phyloP scores from a whole-genome alignment of 2,329 filamentous ascomycete genomes.

The Fusarium pseudocircinatum region DNA sequence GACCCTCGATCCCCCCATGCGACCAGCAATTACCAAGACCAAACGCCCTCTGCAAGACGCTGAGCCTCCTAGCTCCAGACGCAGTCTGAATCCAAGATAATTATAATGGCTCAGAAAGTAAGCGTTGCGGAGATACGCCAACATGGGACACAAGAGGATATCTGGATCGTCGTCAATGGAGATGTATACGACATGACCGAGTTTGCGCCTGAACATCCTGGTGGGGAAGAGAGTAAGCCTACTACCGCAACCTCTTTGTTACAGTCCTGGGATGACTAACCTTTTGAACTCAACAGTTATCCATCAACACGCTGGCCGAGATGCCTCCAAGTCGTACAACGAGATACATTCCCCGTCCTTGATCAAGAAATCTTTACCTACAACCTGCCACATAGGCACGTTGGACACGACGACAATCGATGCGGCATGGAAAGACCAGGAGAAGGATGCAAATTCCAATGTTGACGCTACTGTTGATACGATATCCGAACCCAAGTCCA shows the following conservation, averaged over 20 bases:
- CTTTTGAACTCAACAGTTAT: neutral
- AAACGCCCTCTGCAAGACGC: neutral
- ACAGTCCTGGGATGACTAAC: neutral
- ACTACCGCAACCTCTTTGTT: neutral
- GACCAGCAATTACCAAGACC: neutral
- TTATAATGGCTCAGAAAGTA: neutral
- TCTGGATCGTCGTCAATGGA: neutral
- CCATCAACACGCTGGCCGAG: neutral
- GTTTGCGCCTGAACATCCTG: neutral
- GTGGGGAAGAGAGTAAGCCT: neutral
- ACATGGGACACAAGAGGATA: neutral
- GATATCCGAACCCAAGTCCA: neutral
- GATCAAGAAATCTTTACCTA: neutral
- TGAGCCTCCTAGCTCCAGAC: neutral
- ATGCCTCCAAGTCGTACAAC: neutral
- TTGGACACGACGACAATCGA: neutral
- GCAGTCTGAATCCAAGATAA: neutral
- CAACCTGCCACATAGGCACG: neutral
- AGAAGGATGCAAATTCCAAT: too few species aligned
- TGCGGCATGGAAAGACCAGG: neutral
- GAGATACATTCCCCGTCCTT: neutral
- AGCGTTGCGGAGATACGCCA: neutral
- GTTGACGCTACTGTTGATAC: accelerated
- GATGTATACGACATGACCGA: neutral
- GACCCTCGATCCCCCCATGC: neutral